Evolutionary conservation across 306 rosid genomes (phyloP), one percentile per base, ranked within the genome.

Genomic region (Nissolia schottii): DNA sequence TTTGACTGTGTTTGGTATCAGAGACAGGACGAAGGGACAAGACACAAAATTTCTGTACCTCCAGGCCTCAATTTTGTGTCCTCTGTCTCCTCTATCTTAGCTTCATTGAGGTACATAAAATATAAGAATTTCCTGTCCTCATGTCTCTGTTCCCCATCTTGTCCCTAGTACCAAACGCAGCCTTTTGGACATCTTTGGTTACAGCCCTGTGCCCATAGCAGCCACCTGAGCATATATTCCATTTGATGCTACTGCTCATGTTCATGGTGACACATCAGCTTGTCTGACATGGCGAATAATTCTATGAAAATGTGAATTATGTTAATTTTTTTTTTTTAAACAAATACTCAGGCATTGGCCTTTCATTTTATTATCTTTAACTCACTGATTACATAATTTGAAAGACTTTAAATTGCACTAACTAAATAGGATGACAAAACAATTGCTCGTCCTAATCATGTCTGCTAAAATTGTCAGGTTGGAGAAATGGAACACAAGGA

Each of bases 401-500:
- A 7, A 55, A 64, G 19, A 20, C 18, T 46, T 48, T 64, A 23
- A 64, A 43, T 71, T 48, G 28, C 38, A 23, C 45, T 13, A 9
- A 34, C 12, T 22, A 22, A 59, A 22, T 24, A 59, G 13, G 61
- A 59, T 80, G 31, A 12, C 51, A 51, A 69, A 50, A 70, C 34
- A 53, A 9, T 73, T 72, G 55, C 22, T 9, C 0, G 3, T 68
- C 54, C 70, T 79, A 45, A 48, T 62, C 31, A 41, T 71, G 37
- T 38, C 50, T 67, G 49, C 34, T 54, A 62, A 53, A 28, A 18
- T 22, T 80, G 46, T 35, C 67, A 87, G 96, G 89, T 83, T 49
- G 85, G 86, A 77, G 87, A 34, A 34, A 79, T 57, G 67, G 85
- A 77, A 71, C 70, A 49, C 64, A 73, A 83, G 63, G 86, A 82